phyloP scores from a whole-genome alignment of 2,329 filamentous ascomycete genomes.

The Penicillium rolfsii region DNA sequence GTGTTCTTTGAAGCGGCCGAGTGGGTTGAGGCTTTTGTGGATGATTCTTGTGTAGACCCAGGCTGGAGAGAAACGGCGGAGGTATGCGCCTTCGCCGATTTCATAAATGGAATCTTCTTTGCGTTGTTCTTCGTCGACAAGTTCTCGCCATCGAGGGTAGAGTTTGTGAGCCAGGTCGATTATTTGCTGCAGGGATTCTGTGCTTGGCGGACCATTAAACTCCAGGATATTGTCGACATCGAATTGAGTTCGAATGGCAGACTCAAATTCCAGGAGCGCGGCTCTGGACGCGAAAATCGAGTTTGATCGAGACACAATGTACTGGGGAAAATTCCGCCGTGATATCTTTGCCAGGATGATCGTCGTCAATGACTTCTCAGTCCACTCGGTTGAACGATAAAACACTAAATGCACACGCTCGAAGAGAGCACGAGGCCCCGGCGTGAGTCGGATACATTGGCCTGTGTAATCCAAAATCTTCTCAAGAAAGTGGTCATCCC shows the following conservation, averaged over 20 bases:
- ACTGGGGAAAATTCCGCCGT: conserved; percentile 81
- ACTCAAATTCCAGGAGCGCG: conserved; percentile 84
- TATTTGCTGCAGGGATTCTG: conserved; percentile 67
- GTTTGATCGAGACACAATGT: conserved; percentile 84
- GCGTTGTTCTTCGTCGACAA: conserved; percentile 72
- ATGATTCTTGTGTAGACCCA: conserved; percentile 93
- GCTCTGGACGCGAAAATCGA: conserved; percentile 82
- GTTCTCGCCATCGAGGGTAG: conserved; percentile 75
- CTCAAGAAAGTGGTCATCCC: conserved; percentile 72
- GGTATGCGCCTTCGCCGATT: conserved; percentile 82
- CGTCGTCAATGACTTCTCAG: conserved; percentile 91
- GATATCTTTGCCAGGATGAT: conserved; percentile 93
- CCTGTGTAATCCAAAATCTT: conserved; percentile 80
- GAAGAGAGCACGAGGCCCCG: conserved; percentile 75
- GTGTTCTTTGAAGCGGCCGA: conserved; percentile 82
- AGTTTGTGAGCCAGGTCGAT: conserved; percentile 73
- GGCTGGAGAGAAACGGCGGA: conserved; percentile 85
- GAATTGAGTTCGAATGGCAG: conserved; percentile 78
- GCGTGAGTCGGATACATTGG: conserved; percentile 79
- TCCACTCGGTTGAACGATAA: conserved; percentile 95
- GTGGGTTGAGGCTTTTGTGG: conserved; percentile 79
- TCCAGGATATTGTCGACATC: conserved; percentile 81
- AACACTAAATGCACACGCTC: conserved; percentile 95
- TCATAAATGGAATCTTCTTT: conserved; percentile 80
- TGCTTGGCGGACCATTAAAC: conserved; percentile 70